Base-by-base conservation (phyloP, 2,329 filamentous ascomycete genomes). In the Podosphaera fusca region DNA sequence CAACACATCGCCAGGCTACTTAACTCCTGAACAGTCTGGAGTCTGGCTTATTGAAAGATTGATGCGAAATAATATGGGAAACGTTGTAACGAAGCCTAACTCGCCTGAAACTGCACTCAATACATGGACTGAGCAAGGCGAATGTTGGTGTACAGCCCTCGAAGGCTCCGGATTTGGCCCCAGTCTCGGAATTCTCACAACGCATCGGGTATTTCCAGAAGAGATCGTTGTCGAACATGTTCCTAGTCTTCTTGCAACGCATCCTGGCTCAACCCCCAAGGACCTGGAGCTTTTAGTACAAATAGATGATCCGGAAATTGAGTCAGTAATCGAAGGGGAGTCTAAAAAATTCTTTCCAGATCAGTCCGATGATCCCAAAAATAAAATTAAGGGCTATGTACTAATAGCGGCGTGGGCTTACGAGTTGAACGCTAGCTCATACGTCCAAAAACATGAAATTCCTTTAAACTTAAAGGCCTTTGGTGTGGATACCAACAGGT, bases 131-230 rank as follows among this genome's bases (percentile, higher is more conserved):
- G 85, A 94, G 54, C 76, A 83, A 38, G 86, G 85, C 29, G 85
- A 96, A 60, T 94, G 87, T 69, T 96, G 87, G 85, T 96, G 90
- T 68, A 81, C 83, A 3, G 70, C 70, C 0, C 61, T 65, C 9
- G 70, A 74, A 54, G 69, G 62, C 12, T 8, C n/a, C 36, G 64
- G 63, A 1, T 74, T 75, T 54, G 78, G 80, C 42, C 79, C 81
- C 1, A 77, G 80, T 56, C 71, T 96, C 14, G 78, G 77, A 7
- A 77, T 94, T 21, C 69, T 79, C 46, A 74, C 82, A 21, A 73
- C 75, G 38, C 68, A 75, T 38, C 67, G 70, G 4, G 74, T 89
- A 57, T 73, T 82, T 35, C 84, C 85, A 0, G 77, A 82, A 62
- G 76, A 87, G 62, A 66, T 90, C 1, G 79, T 85, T 1, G 68